Evolutionary conservation across 768 basidiomycete genomes (phyloP), one percentile per base, ranked within the genome.

Genomic region (Pleurotus tuoliensis): DNA sequence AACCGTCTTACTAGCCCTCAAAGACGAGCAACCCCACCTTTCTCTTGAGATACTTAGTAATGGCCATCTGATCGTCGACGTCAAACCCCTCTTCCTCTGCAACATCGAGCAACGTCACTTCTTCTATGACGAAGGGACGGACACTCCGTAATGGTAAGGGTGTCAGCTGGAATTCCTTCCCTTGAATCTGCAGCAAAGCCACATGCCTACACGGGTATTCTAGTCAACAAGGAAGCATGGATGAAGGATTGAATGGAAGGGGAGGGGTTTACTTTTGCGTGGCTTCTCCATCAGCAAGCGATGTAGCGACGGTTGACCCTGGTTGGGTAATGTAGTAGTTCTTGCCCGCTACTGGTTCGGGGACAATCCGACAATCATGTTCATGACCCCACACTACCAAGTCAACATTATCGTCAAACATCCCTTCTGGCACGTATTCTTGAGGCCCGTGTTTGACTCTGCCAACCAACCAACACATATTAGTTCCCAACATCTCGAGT

Each of bases 381-480:
- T 99, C 97, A 68, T 99, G 97, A 5, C 97, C 97, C 97, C 97
- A 99, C 2, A 99, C 78, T 5, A 99, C 92, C 13, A 99, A 80
- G 63, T 98, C 86, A 37, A 98, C 80, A 63, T 86, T 89, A 66
- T 99, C 93, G 66, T 98, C 96, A 62, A 99, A 99, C 85, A 98
- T 90, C 58, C 90, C 90, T 65, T 98, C 97, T 6, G 96, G 94
- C 0, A 98, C 95, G 11, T 82, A 93, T 62, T 94, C 90, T 67
- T 98, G 93, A 15, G 94, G 93, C 1, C 93, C 94, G 67, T 94
- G 97, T 63, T 92, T 88, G 3, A 97, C 96, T 22, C 96, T 98
- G 59, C 2, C 39, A 62, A 34, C 30, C 38, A 2, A 43, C 37
- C 5, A 1, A 15, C 8, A 24, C 24, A 24, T 15, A 52, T 16